These are phyloP conservation scores for Ganoderma lucidum DNA, from an alignment of 1,284 basidiomycete species.

Conservation along the genomic window DNA sequence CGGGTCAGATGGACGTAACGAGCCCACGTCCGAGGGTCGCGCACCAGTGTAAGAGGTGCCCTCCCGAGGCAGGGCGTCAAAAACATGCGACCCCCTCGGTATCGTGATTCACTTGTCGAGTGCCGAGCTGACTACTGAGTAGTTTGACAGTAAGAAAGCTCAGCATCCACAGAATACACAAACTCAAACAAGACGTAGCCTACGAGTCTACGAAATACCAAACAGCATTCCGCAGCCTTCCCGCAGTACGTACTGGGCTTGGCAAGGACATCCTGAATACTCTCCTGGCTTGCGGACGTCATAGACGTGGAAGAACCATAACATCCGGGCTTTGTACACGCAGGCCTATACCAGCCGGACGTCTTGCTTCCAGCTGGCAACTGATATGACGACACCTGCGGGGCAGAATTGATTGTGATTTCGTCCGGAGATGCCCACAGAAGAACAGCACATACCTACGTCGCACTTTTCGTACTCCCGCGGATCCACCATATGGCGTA, in stretches of 20 bases:
- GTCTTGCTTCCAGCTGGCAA: not conserved
- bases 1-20: not conserved
- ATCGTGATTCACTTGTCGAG: not conserved
- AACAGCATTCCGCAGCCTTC: slow-evolving; percentile 1
- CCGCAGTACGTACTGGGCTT: not conserved
- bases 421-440: not conserved
- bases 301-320: not conserved
- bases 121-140: not conserved
- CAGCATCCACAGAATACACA: not conserved
- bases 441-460: not conserved
- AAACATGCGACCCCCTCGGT: not conserved
- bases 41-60: not conserved
- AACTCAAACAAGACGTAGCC: slow-evolving; percentile 2
- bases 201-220: not conserved
- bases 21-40: not conserved
- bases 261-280: not conserved
- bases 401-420: not conserved
- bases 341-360: not conserved
- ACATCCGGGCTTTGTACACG: not conserved
- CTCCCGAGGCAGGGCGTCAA: not conserved
- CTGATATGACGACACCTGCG: not conserved
- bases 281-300: not conserved
- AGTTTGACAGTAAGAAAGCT: not conserved
- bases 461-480: not conserved
- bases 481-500: not conserved